Conservation (phyloP, 371 early-diverging fungal genomes). For the Zopfochytrium polystomum region DNA sequence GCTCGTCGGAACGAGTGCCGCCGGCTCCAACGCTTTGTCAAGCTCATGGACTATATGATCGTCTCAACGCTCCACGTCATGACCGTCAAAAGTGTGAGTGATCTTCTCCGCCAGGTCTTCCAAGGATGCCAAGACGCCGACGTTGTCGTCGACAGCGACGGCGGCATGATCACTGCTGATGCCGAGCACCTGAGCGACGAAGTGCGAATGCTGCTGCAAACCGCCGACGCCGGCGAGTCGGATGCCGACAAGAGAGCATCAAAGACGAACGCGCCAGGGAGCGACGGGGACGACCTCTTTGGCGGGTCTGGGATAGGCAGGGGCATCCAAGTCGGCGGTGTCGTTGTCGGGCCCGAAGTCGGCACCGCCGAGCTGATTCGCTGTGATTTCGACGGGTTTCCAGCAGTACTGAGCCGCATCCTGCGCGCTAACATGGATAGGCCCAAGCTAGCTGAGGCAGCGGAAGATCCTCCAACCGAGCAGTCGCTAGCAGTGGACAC, state of each 20-base stretch:
- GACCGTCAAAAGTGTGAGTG: conserved; percentile 40
- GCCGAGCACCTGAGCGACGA: not conserved
- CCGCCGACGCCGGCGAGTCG: not conserved
- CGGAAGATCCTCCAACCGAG: conserved; percentile 39
- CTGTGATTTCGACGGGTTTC: conserved; percentile 51
- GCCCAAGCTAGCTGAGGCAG: conserved; percentile 38
- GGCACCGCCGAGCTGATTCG: conserved; percentile 40
- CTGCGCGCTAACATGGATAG: conserved; percentile 20
- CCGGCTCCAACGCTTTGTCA: conserved; percentile 54
- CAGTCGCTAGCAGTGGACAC: not conserved
- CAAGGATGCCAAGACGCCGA: conserved; percentile 47
- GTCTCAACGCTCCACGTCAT: conserved; percentile 48
- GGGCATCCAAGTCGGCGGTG: conserved; percentile 48
- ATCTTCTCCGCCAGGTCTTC: conserved; percentile 40
- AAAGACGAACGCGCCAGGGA: not conserved
- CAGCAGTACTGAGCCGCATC: conserved; percentile 42
- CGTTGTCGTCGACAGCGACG: conserved; percentile 42
- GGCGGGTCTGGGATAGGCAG: not conserved
- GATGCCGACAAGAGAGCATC: not conserved
- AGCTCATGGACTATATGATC: conserved; percentile 53
- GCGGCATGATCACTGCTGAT: conserved; percentile 27
- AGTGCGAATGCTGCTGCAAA: not conserved
- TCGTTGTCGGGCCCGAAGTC: conserved; percentile 47
- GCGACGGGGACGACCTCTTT: not conserved
- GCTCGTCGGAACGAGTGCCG: conserved; percentile 51